Conservation (phyloP, 768 basidiomycete species). For the Pulveroboletus sp. region DNA sequence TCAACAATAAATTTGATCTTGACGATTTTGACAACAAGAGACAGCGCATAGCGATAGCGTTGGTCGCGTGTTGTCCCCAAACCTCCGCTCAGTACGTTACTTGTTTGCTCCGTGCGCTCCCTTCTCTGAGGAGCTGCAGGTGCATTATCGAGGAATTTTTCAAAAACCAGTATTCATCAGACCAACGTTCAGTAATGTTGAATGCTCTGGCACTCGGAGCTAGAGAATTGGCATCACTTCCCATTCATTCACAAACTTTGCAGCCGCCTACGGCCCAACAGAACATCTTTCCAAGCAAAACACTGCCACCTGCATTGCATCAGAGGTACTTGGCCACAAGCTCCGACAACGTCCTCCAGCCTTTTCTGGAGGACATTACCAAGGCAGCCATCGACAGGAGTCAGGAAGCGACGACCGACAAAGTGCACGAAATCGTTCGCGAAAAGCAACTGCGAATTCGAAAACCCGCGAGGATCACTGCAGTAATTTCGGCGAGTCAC, state of each 20-base stretch:
- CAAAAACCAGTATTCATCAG: slow-evolving; percentile 83
- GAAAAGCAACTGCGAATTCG: slow-evolving; percentile 71
- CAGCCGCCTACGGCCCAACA: slow-evolving; percentile 31
- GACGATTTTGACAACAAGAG: slow-evolving; percentile 71
- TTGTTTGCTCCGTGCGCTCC: not conserved
- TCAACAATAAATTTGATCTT: slow-evolving; percentile 85
- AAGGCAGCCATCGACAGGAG: slow-evolving; percentile 58
- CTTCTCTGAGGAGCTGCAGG: slow-evolving; percentile 36
- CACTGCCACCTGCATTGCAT: slow-evolving; percentile 68
- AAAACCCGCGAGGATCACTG: slow-evolving; percentile 42
- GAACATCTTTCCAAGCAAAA: slow-evolving; percentile 75
- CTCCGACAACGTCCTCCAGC: slow-evolving; percentile 43
- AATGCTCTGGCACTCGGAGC: slow-evolving; percentile 85
- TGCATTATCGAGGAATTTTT: slow-evolving; percentile 90
- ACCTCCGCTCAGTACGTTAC: slow-evolving; percentile 72
- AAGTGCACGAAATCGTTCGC: slow-evolving; percentile 58
- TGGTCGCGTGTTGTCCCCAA: slow-evolving; percentile 74
- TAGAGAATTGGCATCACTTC: slow-evolving; percentile 66
- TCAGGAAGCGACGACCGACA: slow-evolving; percentile 48
- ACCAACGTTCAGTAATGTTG: slow-evolving; percentile 80
- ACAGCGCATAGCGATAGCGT: slow-evolving; percentile 71
- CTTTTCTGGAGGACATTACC: slow-evolving; percentile 60
- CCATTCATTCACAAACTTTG: slow-evolving; percentile 22
- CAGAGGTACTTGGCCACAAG: slow-evolving; percentile 51
- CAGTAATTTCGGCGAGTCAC: slow-evolving; percentile 29